Evolutionary conservation across 306 rosid species (phyloP), one percentile per base, ranked within the genome.

Genomic region (Begonia masoniana): DNA sequence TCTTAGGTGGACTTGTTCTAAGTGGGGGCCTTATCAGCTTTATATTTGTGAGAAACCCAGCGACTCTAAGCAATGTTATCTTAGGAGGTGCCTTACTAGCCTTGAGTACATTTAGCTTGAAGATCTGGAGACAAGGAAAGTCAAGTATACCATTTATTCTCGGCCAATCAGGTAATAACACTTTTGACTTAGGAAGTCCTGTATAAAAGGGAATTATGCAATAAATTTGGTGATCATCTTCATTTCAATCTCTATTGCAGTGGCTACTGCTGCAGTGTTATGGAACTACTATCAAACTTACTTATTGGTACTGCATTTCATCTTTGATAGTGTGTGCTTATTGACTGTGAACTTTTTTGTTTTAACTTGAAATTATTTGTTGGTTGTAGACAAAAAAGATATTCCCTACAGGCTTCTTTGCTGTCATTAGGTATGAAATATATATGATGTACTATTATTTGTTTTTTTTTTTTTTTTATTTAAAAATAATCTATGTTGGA

Each of bases 101-200:
- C 65, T 81, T 91, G 41, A 91, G 97, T 71, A 75, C 85, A 61
- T 52, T 63, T 43, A 91, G 94, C 82, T 63, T 91, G 77, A 85
- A 83, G 83, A 85, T 91, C 50, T 91, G 97, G 97, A 83, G 78
- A 80, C 83, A 77, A 71, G 96, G 97, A 53, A 91, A 85, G 63
- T 85, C 97, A 10, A 78, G 96, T 70, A 51, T 79, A 52, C 94
- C 94, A 4, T 91, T 70, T 68, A 91, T 91, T 62, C 69, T 91
- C 41, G 94, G 94, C 64, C 97, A 91, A 81, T 85, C 93, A 77
- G 88, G 93, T 86, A 74, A 23, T 13, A 41, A 39, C 14, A 3
- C 13, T 11, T 13, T 2, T 13, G 19, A 12, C 15, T 0, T 0
- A 48, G 10, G 9, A 31, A 31, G 39, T 31, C 39, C 39, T 31